phyloP scores from a whole-genome alignment of 768 basidiomycete species.

The Termitomyces heimii region DNA sequence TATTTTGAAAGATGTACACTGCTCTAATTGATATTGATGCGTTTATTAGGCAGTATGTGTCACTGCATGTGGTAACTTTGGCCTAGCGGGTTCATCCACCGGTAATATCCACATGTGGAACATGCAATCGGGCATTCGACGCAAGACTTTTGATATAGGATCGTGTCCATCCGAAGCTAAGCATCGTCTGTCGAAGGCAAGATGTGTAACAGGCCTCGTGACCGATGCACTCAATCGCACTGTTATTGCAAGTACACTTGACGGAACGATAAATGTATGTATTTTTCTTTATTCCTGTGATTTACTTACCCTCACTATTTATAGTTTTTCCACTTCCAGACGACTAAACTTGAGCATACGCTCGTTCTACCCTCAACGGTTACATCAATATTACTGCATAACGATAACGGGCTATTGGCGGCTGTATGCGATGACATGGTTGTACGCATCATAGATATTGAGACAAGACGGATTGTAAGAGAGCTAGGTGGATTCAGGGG shows the following conservation, averaged over 20 bases:
- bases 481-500: conserved; percentile 82
- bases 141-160: conserved; percentile 72
- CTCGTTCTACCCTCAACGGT: conserved; percentile 63
- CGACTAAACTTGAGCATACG: conserved; percentile 65
- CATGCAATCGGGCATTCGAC: conserved; percentile 87
- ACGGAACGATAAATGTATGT: conserved; percentile 85
- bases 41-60: conserved; percentile 69
- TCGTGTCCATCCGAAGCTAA: conserved; percentile 50
- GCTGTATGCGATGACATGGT: conserved; percentile 81
- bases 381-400: conserved; percentile 70
- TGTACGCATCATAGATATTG: conserved; percentile 86
- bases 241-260: conserved; percentile 80
- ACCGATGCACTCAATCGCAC: conserved; percentile 80
- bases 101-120: conserved; percentile 91
- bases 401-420: conserved; percentile 81
- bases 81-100: conserved; percentile 75
- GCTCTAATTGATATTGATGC: neutral
- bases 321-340: conserved; percentile 97
- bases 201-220: conserved; percentile 75
- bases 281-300: neutral
- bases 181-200: conserved; percentile 33
- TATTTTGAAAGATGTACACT: neutral
- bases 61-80: conserved; percentile 95
- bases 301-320: conserved; percentile 1
- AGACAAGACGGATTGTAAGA: conserved; percentile 82